Conservation (phyloP, 176 grass and related monocot genomes). For the Aegilops bicornis region DNA sequence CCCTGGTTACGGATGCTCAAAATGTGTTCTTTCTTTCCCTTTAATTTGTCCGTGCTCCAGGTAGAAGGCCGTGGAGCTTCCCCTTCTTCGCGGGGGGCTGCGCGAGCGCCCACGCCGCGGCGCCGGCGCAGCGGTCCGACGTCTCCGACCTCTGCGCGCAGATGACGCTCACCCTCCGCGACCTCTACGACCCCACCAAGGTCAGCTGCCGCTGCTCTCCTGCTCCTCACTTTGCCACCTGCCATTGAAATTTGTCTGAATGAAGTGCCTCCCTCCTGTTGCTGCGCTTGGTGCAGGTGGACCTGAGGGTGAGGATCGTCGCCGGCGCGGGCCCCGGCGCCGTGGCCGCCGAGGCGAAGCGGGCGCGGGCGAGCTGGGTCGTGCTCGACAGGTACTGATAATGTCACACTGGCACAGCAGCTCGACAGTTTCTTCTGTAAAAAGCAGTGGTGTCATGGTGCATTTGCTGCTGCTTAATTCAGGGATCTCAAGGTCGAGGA, state of each 20-base stretch:
- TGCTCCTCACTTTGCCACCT: neutral
- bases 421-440: neutral
- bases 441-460: too few species aligned
- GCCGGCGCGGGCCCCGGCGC: slow-evolving; percentile 48
- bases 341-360: slow-evolving; percentile 73
- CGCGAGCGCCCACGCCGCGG: slow-evolving; percentile 60
- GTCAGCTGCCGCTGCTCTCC: slow-evolving; percentile 10
- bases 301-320: slow-evolving; percentile 72
- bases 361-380: slow-evolving; percentile 79
- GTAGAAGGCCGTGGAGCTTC: slow-evolving; percentile 73
- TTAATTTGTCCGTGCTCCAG: neutral
- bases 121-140: slow-evolving; percentile 72
- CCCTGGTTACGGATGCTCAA: neutral
- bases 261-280: neutral
- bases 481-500: slow-evolving; percentile 90
- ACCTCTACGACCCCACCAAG: slow-evolving; percentile 76
- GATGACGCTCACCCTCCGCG: slow-evolving; percentile 62
- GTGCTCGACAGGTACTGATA: slow-evolving; percentile 74
- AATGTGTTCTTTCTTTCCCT: neutral
- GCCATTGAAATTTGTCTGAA: neutral
- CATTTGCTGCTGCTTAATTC: too few species aligned
- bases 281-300: slow-evolving; percentile 35
- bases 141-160: slow-evolving; percentile 74
- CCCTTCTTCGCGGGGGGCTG: slow-evolving; percentile 76
- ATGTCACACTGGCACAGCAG: accelerated